These are phyloP conservation scores for Magnolia changhungtana DNA, from an alignment of 164 flowering plant genomes.

Conservation along the genomic window DNA sequence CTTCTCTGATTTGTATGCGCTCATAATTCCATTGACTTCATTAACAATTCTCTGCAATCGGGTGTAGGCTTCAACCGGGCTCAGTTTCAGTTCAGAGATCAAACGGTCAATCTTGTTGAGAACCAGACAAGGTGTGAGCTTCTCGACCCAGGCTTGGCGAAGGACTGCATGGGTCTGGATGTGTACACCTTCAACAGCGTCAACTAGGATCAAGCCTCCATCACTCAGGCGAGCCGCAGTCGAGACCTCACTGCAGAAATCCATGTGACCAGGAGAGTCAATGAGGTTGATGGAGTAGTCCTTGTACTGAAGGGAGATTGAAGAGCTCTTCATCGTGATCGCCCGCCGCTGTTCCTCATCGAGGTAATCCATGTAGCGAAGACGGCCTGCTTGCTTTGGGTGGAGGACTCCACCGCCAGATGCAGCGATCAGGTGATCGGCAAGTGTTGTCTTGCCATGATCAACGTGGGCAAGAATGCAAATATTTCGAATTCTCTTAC, in stretches of 20 bases:
- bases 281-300: constrained; percentile 63
- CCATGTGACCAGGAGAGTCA: constrained; percentile 96
- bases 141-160: constrained; percentile 88
- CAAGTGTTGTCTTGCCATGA: constrained; percentile 91
- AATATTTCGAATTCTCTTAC: constrained; percentile 53
- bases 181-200: constrained; percentile 91
- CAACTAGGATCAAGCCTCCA: constrained; percentile 76
- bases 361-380: constrained; percentile 77
- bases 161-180: constrained; percentile 93
- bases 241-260: constrained; percentile 89
- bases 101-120: constrained; percentile 85
- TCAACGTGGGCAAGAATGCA: constrained; percentile 96
- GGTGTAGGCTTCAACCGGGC: constrained; percentile 72
- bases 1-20: constrained; percentile 79
- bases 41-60: constrained; percentile 67
- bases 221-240: constrained; percentile 90
- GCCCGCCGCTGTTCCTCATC: constrained; percentile 97
- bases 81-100: constrained; percentile 65
- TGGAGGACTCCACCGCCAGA: constrained; percentile 66
- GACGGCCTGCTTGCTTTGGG: constrained; percentile 78
- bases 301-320: constrained; percentile 51
- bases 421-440: constrained; percentile 76
- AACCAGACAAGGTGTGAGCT: constrained; percentile 74
- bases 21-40: constrained; percentile 82
- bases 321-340: constrained; percentile 92